Percentiles rank a stretch among this genome's conserved stretches.
Conservation (phyloP, 805 yeast genomes). For the Candida tibetensis region DNA sequence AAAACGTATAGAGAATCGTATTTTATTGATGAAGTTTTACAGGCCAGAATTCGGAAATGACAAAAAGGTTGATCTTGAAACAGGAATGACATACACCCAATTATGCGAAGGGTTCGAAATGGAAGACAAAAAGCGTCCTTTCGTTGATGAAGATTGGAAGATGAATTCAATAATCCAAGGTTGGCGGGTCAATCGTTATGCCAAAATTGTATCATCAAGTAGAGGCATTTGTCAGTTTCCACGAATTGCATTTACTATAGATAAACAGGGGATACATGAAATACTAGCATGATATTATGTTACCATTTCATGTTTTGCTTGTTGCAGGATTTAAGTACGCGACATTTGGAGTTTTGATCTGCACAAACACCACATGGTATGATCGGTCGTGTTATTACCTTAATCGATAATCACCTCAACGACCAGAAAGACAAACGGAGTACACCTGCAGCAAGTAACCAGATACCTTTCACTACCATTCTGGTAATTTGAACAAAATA, state of each 20-base stretch:
- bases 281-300: no score
- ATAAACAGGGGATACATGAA: background rate
- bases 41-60: constrained; percentile 17
- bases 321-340: no score
- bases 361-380: no score
- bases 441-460: background rate
- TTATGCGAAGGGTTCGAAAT: constrained; percentile 13
- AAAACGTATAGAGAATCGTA: constrained; percentile 21
- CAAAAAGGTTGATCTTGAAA: constrained; percentile 13
- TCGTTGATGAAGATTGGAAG: constrained; percentile 3
- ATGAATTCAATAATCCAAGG: constrained; percentile 14
- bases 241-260: background rate
- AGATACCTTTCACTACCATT: no score
- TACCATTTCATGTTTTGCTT: no score
- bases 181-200: constrained; percentile 28
- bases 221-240: background rate
- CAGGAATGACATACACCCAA: constrained; percentile 13
- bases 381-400: no score
- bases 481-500: no score
- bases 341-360: no score
- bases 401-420: constrained; percentile 17
- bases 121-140: background rate
- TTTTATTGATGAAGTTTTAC: constrained; percentile 29
- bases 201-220: constrained; percentile 18
- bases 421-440: constrained; percentile 4